A percentile compares a stretch with the other conserved stretches of the same genome.
Evolutionary conservation across 352 stramenopile genomes (phyloP).

Genomic region (Globisporangium viniferum): DNA sequence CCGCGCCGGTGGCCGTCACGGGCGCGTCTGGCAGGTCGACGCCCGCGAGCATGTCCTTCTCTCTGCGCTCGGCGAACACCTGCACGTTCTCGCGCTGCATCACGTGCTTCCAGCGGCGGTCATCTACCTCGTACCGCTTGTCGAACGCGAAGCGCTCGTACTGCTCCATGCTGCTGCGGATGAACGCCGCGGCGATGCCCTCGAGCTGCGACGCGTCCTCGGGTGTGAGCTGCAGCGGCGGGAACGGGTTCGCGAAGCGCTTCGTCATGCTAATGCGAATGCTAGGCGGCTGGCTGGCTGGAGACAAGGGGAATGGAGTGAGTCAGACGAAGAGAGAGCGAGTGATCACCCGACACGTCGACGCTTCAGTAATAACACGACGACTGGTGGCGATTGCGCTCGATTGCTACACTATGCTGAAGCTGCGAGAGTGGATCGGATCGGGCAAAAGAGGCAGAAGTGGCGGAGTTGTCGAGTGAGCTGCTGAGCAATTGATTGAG

Average conservation of each 20-base stretch:
- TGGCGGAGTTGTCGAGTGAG: neutral
- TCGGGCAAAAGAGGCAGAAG: neutral
- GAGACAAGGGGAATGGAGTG: neutral
- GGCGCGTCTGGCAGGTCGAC: neutral
- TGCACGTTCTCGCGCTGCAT: constrained; percentile 6
- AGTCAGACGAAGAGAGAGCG: neutral
- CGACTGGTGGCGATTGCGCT: neutral
- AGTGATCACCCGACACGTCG: neutral
- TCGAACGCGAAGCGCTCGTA: constrained; percentile 13
- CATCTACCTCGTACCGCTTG: constrained; percentile 7
- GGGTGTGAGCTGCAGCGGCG: constrained; percentile 10
- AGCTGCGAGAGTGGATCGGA: neutral
- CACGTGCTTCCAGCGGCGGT: constrained; percentile 12
- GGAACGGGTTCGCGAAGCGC: constrained; percentile 13
- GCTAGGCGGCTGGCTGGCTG: too few species aligned
- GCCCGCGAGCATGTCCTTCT: neutral
- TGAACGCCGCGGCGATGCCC: constrained; percentile 8
- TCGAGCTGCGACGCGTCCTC: constrained; percentile 13
- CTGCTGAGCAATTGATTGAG: too few species aligned
- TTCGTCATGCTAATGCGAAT: neutral
- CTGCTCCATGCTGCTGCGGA: constrained; percentile 9
- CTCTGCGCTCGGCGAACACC: constrained; percentile 3
- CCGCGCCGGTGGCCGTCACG: constrained; percentile 4
- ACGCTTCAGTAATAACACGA: neutral
- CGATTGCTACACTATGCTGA: neutral